Evolutionary conservation across 2,329 filamentous ascomycete species (phyloP).

Genomic region (Colletotrichum sp.): DNA sequence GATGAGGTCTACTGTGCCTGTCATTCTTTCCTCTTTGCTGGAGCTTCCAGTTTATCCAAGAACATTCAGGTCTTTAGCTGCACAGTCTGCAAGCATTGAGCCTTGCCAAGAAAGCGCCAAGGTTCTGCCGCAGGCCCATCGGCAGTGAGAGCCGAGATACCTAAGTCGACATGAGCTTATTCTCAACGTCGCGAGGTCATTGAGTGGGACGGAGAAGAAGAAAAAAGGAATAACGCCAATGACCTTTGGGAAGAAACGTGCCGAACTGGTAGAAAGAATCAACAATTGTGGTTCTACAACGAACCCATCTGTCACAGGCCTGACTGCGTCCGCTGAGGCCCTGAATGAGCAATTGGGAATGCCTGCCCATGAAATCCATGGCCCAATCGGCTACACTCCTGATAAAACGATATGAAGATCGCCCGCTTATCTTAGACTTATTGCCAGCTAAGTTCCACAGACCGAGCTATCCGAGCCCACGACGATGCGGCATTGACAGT

Average conservation of each 20-base stretch:
- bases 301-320: neutral
- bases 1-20: neutral
- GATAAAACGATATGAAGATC: accelerated
- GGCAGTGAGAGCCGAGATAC: neutral
- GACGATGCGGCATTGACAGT: neutral
- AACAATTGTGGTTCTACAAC: neutral
- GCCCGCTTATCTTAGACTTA: neutral
- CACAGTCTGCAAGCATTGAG: neutral
- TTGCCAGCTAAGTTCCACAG: accelerated
- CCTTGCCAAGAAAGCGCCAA: neutral
- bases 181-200: neutral
- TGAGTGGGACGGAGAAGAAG: accelerated
- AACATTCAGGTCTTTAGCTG: accelerated
- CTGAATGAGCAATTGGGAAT: neutral
- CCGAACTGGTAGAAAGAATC: neutral
- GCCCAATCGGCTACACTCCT: neutral
- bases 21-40: accelerated
- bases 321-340: neutral
- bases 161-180: neutral
- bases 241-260: accelerated
- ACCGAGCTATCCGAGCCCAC: neutral
- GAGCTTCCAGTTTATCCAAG: neutral
- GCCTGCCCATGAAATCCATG: neutral
- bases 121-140: neutral
- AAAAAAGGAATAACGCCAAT: accelerated